Evolutionary conservation across 768 basidiomycete genomes (phyloP).

Genomic region (Termitomyces sp.): DNA sequence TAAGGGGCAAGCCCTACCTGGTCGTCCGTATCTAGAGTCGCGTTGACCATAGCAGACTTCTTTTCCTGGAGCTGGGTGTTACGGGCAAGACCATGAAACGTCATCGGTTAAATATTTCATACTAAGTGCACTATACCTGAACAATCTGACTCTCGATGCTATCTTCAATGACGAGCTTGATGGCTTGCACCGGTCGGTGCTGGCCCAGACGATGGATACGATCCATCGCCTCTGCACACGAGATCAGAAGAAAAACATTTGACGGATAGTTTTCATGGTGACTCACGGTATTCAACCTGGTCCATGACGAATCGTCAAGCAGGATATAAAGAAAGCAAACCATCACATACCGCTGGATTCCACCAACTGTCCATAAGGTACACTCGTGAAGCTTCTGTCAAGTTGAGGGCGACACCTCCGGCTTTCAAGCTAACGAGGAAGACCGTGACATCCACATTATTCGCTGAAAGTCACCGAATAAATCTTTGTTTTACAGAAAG

Average conservation of each 20-base stretch:
- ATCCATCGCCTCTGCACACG: slow-evolving; percentile 82
- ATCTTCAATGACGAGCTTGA: slow-evolving; percentile 93
- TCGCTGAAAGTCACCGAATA: slow-evolving; percentile 46
- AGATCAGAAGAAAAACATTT: neutral
- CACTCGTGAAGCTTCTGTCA: slow-evolving; percentile 88
- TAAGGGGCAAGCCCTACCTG: slow-evolving; percentile 39
- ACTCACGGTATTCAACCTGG: slow-evolving; percentile 76
- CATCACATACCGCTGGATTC: slow-evolving; percentile 82
- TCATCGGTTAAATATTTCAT: neutral
- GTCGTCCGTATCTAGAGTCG: slow-evolving; percentile 77
- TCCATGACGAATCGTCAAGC: neutral
- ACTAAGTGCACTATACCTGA: slow-evolving; percentile 56
- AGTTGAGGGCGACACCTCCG: slow-evolving; percentile 87
- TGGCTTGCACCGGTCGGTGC: slow-evolving; percentile 86
- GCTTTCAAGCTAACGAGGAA: slow-evolving; percentile 96
- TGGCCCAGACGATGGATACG: slow-evolving; percentile 97
- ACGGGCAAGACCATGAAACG: neutral
- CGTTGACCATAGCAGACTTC: slow-evolving; percentile 93
- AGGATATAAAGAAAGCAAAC: neutral
- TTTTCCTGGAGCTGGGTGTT: slow-evolving; percentile 79
- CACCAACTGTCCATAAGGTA: slow-evolving; percentile 99
- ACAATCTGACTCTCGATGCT: slow-evolving; percentile 95
- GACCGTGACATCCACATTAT: slow-evolving; percentile 91
- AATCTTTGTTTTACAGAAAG: neutral
- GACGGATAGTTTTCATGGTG: neutral